Base-by-base conservation (phyloP, 495 filamentous ascomycete species). In the Usnea hakonensis region DNA sequence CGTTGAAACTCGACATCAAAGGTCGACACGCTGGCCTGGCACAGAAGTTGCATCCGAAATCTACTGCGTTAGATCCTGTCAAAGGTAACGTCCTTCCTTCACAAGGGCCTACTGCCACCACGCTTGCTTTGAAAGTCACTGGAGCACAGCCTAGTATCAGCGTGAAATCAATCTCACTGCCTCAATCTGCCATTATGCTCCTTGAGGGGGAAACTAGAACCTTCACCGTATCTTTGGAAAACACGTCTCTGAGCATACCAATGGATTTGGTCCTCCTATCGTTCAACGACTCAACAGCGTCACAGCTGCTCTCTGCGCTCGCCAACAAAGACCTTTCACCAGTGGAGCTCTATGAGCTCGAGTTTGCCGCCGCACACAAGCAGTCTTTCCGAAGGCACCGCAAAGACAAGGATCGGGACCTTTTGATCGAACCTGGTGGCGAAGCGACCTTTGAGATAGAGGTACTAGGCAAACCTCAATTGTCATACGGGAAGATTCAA, bases 111-210 rank as follows among this genome's bases (percentile, higher is more conserved):
- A 66, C 69, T 37, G 68, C 70, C 13, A 76, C 76, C 37, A 70
- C 77, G 30, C 75, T 90, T 19, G 71, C 75, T 32, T 73, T 92
- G 50, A 90, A 81, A 33, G 90, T 95, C 44, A 89, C 96, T 55
- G 77, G 82, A 8, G 77, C 81, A 52, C 91, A 96, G 70, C 94
- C 94, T 3, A 75, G 88, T 6, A 74, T 96, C 13, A 74, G 85
- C 1, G 79, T 96, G 16, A 86, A 89, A 62, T 87, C 86, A 6
- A 85, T 85, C 41, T 89, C 89, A 30, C 80, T 95, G 11, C 85
- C 88, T 0, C 92, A 96, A 69, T 88, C 88, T 19, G 90, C 93
- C 36, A 76, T 95, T 54, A 96, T 95, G 90, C 79, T 96, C 58
- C 78, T 96, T 17, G 91, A 96, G 74, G 92, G 92, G 17, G 91